Percentiles rank a stretch among this genome's conserved stretches.
Conservation (phyloP, 2,329 filamentous ascomycete species). For the Fragosphaeria purpurea region DNA sequence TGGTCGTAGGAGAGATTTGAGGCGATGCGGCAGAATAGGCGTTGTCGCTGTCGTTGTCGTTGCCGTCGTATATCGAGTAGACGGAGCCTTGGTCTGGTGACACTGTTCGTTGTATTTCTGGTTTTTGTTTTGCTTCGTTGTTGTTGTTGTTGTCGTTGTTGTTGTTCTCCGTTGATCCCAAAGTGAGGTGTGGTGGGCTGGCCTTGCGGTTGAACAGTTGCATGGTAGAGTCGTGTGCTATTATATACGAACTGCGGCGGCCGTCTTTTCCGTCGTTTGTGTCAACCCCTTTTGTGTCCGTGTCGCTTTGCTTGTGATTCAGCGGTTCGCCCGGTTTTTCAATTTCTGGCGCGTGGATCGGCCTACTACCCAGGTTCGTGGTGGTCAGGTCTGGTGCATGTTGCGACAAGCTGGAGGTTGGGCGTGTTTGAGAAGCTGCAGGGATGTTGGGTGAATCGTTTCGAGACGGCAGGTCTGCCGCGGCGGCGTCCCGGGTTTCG, state of each 20-base stretch:
- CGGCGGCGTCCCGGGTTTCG: slow-evolving; percentile 16
- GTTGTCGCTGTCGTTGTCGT: background rate
- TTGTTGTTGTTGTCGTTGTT: slow-evolving; percentile 2
- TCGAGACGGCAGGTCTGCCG: slow-evolving; percentile 21
- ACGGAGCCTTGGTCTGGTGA: slow-evolving; percentile 4
- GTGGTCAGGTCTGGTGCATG: slow-evolving; percentile 34
- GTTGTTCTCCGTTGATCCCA: slow-evolving; percentile 22
- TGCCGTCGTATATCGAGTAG: slow-evolving; percentile 3
- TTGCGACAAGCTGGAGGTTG: slow-evolving; percentile 29
- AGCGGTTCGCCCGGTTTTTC: background rate
- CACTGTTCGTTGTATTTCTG: background rate
- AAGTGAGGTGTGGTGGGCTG: slow-evolving; percentile 42
- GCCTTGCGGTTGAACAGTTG: slow-evolving; percentile 40
- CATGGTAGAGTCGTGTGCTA: slow-evolving; percentile 23
- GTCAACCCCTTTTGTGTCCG: background rate
- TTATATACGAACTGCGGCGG: background rate
- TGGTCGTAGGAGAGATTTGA: slow-evolving; percentile 5
- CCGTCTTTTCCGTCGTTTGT: slow-evolving; percentile 3
- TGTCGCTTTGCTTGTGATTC: background rate
- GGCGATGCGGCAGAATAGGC: too few species aligned
- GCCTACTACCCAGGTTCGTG: slow-evolving; percentile 12
- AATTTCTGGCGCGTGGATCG: background rate
- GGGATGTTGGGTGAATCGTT: slow-evolving; percentile 32
- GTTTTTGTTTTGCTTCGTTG: too few species aligned
- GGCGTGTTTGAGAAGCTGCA: slow-evolving; percentile 33